Conservation (phyloP, 2,329 filamentous ascomycete genomes). For the Ceratocystis albifundus region DNA sequence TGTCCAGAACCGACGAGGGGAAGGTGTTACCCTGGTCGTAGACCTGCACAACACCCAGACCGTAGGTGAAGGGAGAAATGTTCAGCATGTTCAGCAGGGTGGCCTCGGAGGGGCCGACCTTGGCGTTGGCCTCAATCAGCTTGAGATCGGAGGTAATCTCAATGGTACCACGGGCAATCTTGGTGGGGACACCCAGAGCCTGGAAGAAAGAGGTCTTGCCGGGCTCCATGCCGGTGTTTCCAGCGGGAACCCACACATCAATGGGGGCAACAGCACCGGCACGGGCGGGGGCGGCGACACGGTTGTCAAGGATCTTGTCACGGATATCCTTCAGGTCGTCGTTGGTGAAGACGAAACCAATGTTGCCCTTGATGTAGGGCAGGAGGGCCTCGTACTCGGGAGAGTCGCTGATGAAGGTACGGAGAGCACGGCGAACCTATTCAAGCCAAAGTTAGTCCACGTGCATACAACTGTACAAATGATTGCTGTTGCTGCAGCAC, state of each 20-base stretch:
- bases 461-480: neutral
- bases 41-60: slow-evolving; percentile 91
- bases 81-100: slow-evolving; percentile 99
- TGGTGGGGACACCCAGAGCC: slow-evolving; percentile 99
- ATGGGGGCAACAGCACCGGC: slow-evolving; percentile 87
- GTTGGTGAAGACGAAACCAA: slow-evolving; percentile 99
- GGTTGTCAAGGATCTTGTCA: slow-evolving; percentile 91
- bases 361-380: slow-evolving; percentile 90
- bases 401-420: slow-evolving; percentile 79
- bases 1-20: slow-evolving; percentile 73
- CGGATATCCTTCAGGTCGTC: slow-evolving; percentile 80
- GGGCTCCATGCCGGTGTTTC: slow-evolving; percentile 99
- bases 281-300: slow-evolving; percentile 94
- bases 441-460: slow-evolving; percentile 12
- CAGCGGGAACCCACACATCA: slow-evolving; percentile 91
- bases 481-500: neutral
- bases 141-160: slow-evolving; percentile 98
- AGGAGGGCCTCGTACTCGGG: slow-evolving; percentile 98
- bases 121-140: slow-evolving; percentile 83
- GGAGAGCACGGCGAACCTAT: slow-evolving; percentile 88
- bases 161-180: slow-evolving; percentile 99
- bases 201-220: slow-evolving; percentile 99
- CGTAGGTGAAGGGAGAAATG: slow-evolving; percentile 99
- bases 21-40: slow-evolving; percentile 97
- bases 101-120: slow-evolving; percentile 98